Percentiles rank a stretch among this genome's conserved stretches.
phyloP scores from a whole-genome alignment of 352 stramenopile species.

The Aphanomyces cochlioides region DNA sequence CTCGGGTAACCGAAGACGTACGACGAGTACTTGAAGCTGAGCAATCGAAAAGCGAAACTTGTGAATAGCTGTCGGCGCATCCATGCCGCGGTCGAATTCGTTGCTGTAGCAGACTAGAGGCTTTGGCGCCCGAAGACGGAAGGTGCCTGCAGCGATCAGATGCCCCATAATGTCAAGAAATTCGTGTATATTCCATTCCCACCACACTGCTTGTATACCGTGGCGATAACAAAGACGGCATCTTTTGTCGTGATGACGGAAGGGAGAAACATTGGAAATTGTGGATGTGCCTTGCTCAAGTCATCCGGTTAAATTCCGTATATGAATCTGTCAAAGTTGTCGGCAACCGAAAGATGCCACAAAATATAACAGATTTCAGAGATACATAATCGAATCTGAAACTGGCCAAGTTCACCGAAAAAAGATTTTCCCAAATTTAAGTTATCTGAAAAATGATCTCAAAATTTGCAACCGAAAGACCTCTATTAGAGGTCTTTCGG shows the following conservation, averaged over 20 bases:
- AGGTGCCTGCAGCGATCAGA: not conserved
- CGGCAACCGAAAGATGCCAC: constrained; percentile 5
- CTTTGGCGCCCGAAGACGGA: not conserved
- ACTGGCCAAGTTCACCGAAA: not conserved
- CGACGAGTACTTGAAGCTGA: not conserved
- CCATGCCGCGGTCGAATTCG: not conserved
- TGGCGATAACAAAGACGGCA: not conserved
- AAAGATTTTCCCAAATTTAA: not conserved
- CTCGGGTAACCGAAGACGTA: not conserved
- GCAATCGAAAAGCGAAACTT: not conserved
- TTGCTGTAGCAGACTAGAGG: not conserved
- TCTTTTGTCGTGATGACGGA: not conserved
- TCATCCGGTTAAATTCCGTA: too few relatives aligned
- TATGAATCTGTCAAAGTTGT: not conserved
- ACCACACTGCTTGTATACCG: not conserved
- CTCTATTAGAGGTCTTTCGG: not conserved
- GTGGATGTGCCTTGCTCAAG: not conserved
- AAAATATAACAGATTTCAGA: too few relatives aligned
- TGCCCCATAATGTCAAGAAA: constrained; percentile 2
- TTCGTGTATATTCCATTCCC: constrained; percentile 5
- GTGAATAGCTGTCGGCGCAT: not conserved
- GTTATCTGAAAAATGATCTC: not conserved
- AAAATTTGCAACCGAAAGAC: not conserved
- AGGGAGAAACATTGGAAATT: not conserved
- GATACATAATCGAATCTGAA: not conserved